A percentile compares a stretch with the other conserved stretches of the same genome.
phyloP scores from a whole-genome alignment of 2,329 filamentous ascomycete species.

The Pleoardoris graminearum region DNA sequence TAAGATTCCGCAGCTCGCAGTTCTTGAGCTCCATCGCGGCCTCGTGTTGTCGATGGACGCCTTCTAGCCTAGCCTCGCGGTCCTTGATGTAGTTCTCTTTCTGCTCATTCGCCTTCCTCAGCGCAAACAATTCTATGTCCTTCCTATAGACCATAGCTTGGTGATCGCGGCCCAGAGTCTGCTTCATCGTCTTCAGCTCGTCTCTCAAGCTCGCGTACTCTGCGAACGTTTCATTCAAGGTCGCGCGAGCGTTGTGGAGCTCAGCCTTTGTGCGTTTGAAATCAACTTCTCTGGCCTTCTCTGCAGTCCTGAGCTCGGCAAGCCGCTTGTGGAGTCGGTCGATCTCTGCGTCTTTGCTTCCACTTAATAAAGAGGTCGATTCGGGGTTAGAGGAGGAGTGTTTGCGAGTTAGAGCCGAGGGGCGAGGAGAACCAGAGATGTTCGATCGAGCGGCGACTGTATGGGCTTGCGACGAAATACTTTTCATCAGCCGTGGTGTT shows the following conservation, averaged over 20 bases:
- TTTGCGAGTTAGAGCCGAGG: background rate
- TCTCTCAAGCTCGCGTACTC: constrained; percentile 35
- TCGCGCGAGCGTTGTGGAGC: constrained; percentile 33
- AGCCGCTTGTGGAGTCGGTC: constrained; percentile 33
- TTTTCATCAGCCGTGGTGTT: constrained; percentile 30
- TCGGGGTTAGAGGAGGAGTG: constrained; percentile 1
- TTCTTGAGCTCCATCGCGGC: constrained; percentile 36
- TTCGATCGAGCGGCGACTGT: constrained; percentile 23
- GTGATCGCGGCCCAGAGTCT: constrained; percentile 35
- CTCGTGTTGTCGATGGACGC: constrained; percentile 31
- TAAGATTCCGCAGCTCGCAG: constrained; percentile 33
- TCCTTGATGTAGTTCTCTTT: constrained; percentile 40
- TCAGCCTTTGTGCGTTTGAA: constrained; percentile 28
- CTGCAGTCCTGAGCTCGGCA: constrained; percentile 30
- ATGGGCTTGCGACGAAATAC: constrained; percentile 24
- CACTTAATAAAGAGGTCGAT: constrained; percentile 11
- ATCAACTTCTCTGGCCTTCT: constrained; percentile 33
- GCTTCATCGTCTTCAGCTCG: constrained; percentile 37
- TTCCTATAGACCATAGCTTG: constrained; percentile 41
- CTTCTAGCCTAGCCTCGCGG: constrained; percentile 31
- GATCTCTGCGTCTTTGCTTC: constrained; percentile 33
- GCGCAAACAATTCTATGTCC: constrained; percentile 43
- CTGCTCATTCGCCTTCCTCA: constrained; percentile 41
- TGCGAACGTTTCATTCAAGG: constrained; percentile 34
- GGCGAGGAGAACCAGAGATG: constrained; percentile 7